These are phyloP conservation scores for Hortaea werneckii DNA, from an alignment of 2,329 filamentous ascomycete species.

Conservation along the genomic window DNA sequence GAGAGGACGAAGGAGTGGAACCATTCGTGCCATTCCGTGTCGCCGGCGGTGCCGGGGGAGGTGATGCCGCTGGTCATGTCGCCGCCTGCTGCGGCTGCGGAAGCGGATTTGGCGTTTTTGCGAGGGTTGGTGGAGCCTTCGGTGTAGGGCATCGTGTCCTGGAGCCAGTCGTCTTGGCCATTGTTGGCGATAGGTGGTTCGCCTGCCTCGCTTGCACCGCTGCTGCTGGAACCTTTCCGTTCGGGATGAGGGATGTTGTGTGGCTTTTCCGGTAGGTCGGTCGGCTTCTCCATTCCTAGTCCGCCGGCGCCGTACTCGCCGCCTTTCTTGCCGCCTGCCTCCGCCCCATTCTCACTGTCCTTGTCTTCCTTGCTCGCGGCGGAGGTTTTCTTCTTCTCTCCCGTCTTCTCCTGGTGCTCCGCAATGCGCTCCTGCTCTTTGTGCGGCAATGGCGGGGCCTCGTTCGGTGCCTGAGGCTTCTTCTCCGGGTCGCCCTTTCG, in stretches of 20 bases:
- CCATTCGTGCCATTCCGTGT: slow-evolving; percentile 23
- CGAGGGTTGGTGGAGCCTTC: slow-evolving; percentile 25
- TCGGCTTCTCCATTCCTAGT: slow-evolving; percentile 31
- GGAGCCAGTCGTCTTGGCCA: slow-evolving; percentile 18
- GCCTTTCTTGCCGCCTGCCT: slow-evolving; percentile 16
- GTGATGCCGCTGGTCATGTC: slow-evolving; percentile 1
- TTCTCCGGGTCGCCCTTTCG: slow-evolving; percentile 61
- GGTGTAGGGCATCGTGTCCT: slow-evolving; percentile 29
- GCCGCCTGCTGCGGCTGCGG: slow-evolving; percentile 18
- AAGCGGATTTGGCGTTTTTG: slow-evolving; percentile 7
- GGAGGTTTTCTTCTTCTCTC: slow-evolving; percentile 17
- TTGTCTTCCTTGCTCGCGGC: slow-evolving; percentile 14
- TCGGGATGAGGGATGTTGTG: slow-evolving; percentile 64
- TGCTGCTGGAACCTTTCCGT: slow-evolving; percentile 33
- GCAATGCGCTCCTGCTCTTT: slow-evolving; percentile 64
- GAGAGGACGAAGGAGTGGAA: slow-evolving; percentile 85
- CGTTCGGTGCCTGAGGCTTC: slow-evolving; percentile 73
- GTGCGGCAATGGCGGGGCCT: slow-evolving; percentile 70
- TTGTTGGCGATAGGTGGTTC: slow-evolving; percentile 14
- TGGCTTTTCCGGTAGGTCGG: slow-evolving; percentile 66
- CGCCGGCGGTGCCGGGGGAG: slow-evolving; percentile 11
- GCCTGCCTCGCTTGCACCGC: slow-evolving; percentile 7
- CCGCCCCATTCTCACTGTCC: slow-evolving; percentile 31
- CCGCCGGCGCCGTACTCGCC: slow-evolving; percentile 16
- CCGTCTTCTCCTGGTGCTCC: slow-evolving; percentile 12